These are phyloP conservation scores for Discostella stelligera DNA, from an alignment of 352 stramenopile species.

Conservation along the genomic window DNA sequence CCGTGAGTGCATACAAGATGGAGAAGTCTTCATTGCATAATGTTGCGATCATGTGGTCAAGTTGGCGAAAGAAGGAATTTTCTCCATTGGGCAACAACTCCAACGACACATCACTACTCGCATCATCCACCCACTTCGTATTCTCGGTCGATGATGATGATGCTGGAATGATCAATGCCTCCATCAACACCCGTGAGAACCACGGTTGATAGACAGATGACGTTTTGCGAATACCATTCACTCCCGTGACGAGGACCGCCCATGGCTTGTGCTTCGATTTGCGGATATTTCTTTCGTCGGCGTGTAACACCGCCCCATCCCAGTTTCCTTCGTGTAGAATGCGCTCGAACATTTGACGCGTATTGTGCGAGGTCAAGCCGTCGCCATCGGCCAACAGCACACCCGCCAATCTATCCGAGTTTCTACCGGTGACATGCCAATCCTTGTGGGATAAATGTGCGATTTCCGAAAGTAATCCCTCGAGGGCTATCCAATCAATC, in stretches of 20 bases:
- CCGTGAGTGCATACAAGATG: conserved; percentile 65
- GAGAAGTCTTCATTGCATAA: conserved; percentile 80
- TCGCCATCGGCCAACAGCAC: conserved; percentile 20
- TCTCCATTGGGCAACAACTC: conserved; percentile 45
- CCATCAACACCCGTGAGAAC: conserved; percentile 64
- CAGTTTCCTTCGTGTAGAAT: conserved; percentile 79
- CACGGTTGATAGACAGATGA: conserved; percentile 80
- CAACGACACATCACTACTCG: conserved; percentile 5
- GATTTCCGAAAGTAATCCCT: conserved; percentile 45
- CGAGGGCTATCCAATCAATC: conserved; percentile 54
- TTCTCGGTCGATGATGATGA: background rate
- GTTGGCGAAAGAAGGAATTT: conserved; percentile 82
- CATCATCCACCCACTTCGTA: background rate
- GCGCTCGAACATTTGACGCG: conserved; percentile 53
- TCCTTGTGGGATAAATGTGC: conserved; percentile 72
- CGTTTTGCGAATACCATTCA: conserved; percentile 83
- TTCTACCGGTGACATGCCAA: conserved; percentile 57
- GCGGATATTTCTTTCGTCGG: background rate
- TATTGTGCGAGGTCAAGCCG: conserved; percentile 16
- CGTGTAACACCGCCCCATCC: conserved; percentile 53
- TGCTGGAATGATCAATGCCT: conserved; percentile 59
- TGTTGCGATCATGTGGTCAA: conserved; percentile 83
- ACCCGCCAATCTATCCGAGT: conserved; percentile 37
- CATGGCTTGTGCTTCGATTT: conserved; percentile 46
- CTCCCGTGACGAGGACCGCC: conserved; percentile 81